Evolutionary conservation across 2,329 filamentous ascomycete genomes (phyloP).

Genomic region (Ascochyta koolunga): DNA sequence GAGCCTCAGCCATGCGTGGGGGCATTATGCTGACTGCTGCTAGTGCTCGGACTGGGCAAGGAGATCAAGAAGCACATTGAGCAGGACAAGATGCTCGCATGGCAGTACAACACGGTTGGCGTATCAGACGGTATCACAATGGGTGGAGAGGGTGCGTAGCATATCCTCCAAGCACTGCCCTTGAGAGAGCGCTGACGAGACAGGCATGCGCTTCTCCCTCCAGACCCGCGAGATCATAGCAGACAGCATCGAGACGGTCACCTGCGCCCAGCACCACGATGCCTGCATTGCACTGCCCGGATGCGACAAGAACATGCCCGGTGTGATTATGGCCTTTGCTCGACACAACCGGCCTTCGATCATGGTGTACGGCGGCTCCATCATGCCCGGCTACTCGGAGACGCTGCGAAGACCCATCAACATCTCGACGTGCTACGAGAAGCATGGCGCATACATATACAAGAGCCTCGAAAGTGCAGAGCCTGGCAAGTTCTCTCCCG

Average conservation of each 20-base stretch:
- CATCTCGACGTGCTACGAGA: constrained; percentile 87
- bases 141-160: constrained; percentile 76
- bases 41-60: constrained; percentile 83
- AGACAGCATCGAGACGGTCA: constrained; percentile 92
- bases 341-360: constrained; percentile 90
- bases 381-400: constrained; percentile 81
- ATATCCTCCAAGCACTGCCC: background rate
- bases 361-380: constrained; percentile 95
- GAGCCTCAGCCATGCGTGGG: constrained; percentile 22
- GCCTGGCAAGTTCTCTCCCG: constrained; percentile 69
- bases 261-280: constrained; percentile 89
- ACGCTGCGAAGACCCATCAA: constrained; percentile 82
- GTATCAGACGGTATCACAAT: constrained; percentile 94
- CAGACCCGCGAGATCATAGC: constrained; percentile 92
- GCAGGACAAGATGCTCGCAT: constrained; percentile 86
- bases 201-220: constrained; percentile 91
- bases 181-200: background rate
- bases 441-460: constrained; percentile 81
- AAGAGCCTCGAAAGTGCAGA: constrained; percentile 73
- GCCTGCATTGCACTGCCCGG: constrained; percentile 92
- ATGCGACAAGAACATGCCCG: constrained; percentile 98
- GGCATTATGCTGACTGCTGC: constrained; percentile 20
- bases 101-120: constrained; percentile 93
- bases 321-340: constrained; percentile 86
- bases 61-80: constrained; percentile 82